phyloP scores from a whole-genome alignment of 306 rosid genomes.

The Vicia villosa region DNA sequence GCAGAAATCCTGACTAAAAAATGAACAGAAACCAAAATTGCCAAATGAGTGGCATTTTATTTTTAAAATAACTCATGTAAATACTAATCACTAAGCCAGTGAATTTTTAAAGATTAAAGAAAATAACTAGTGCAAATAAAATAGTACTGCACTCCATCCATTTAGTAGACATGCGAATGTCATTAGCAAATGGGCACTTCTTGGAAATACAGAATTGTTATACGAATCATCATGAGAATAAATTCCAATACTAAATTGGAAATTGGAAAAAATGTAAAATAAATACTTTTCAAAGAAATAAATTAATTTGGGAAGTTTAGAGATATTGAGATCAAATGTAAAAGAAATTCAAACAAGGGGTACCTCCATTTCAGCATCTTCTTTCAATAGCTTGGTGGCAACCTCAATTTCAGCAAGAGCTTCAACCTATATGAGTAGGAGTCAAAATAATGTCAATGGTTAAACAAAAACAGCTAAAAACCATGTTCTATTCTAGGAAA shows the following conservation, averaged over 20 bases:
- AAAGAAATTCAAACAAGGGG: constrained; percentile 22
- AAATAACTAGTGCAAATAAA: constrained; percentile 13
- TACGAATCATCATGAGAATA: neutral
- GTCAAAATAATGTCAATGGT: constrained; percentile 30
- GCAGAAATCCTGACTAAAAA: constrained; percentile 12
- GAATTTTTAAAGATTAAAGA: constrained; percentile 29
- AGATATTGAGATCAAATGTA: constrained; percentile 26
- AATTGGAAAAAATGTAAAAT: constrained; percentile 8
- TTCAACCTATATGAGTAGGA: constrained; percentile 72
- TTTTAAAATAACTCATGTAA: constrained; percentile 26
- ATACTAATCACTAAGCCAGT: constrained; percentile 20
- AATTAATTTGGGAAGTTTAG: constrained; percentile 3
- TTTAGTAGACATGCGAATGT: neutral
- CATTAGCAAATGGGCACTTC: constrained; percentile 19
- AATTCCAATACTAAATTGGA: neutral
- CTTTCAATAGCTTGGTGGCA: constrained; percentile 80
- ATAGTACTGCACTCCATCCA: constrained; percentile 16
- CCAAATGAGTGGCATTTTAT: neutral
- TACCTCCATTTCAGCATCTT: constrained; percentile 68
- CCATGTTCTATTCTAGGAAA: neutral
- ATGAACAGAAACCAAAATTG: neutral
- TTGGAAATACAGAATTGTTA: constrained; percentile 16
- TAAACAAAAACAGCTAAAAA: constrained; percentile 31
- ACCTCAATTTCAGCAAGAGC: constrained; percentile 92
- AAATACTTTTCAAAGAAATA: constrained; percentile 3